A percentile compares a stretch with the other conserved stretches of the same genome.
Conservation (phyloP, 2,329 filamentous ascomycete genomes). For the Aspergillus ochraceoroseus region DNA sequence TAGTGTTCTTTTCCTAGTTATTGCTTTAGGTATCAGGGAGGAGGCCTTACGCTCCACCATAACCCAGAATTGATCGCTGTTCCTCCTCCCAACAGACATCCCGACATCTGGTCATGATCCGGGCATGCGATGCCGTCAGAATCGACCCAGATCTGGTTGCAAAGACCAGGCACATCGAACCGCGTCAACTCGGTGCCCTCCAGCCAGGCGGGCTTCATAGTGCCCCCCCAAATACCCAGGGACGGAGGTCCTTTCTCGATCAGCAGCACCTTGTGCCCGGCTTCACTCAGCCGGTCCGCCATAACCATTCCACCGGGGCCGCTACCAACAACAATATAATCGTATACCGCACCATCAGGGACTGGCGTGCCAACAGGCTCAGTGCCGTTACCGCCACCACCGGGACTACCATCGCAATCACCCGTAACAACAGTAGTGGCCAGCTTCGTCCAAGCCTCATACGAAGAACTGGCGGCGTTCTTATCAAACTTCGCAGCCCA, state of each 20-base stretch:
- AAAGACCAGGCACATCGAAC: slow-evolving; percentile 36
- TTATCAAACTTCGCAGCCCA: slow-evolving; percentile 48
- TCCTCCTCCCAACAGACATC: slow-evolving; percentile 28
- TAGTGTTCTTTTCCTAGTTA: too few species aligned
- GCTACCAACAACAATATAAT: slow-evolving; percentile 47
- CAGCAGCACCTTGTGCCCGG: slow-evolving; percentile 61
- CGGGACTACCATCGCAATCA: slow-evolving; percentile 13
- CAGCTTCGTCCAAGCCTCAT: slow-evolving; percentile 29
- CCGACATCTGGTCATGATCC: slow-evolving; percentile 52
- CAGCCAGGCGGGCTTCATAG: slow-evolving; percentile 57
- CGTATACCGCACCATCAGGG: slow-evolving; percentile 17
- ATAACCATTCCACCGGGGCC: slow-evolving; percentile 52
- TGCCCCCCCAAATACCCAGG: slow-evolving; percentile 60
- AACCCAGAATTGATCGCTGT: slow-evolving; percentile 31
- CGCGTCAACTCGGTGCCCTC: slow-evolving; percentile 50
- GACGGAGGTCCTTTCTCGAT: slow-evolving; percentile 59
- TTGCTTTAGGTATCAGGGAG: too few species aligned
- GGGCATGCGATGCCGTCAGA: slow-evolving; percentile 46
- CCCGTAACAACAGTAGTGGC: slow-evolving; percentile 25
- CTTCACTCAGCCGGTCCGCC: slow-evolving; percentile 57
- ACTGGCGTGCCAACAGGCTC: slow-evolving; percentile 10
- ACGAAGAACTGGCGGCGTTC: slow-evolving; percentile 41
- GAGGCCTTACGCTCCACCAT: too few species aligned
- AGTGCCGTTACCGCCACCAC: neutral
- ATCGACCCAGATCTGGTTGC: slow-evolving; percentile 64